phyloP scores from a whole-genome alignment of 2,329 filamentous ascomycete genomes.

The Fusarium ramigenum region DNA sequence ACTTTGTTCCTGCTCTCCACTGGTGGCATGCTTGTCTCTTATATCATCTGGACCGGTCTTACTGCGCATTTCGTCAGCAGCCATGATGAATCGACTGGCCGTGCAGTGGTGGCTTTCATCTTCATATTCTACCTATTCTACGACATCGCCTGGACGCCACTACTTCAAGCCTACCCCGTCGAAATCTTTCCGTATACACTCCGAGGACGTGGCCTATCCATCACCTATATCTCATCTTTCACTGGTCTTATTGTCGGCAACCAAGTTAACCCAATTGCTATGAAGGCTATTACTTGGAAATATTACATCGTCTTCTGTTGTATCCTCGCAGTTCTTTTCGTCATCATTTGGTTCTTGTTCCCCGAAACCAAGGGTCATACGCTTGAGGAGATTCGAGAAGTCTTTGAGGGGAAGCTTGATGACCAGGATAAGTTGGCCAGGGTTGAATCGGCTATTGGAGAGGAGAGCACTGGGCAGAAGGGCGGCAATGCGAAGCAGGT shows the following conservation, averaged over 20 bases:
- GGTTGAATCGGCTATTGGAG: not conserved
- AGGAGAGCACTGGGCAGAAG: not conserved
- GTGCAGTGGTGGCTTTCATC: constrained; percentile 48
- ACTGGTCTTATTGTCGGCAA: constrained; percentile 47
- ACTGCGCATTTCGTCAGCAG: constrained; percentile 25
- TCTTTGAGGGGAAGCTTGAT: constrained; percentile 41
- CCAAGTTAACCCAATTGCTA: constrained; percentile 53
- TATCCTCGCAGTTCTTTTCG: constrained; percentile 46
- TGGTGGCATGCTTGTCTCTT: constrained; percentile 48
- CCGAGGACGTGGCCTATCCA: constrained; percentile 30
- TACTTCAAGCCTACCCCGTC: constrained; percentile 44
- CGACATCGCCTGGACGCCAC: constrained; percentile 48
- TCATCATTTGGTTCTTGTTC: constrained; percentile 51
- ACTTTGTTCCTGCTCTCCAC: constrained; percentile 52
- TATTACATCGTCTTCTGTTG: constrained; percentile 53
- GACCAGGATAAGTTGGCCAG: not conserved
- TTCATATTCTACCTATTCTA: constrained; percentile 53
- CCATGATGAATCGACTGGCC: constrained; percentile 31
- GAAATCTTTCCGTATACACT: constrained; percentile 42
- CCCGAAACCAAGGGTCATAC: constrained; percentile 46
- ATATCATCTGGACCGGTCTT: constrained; percentile 48
- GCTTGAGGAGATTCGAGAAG: constrained; percentile 44
- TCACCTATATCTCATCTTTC: constrained; percentile 31
- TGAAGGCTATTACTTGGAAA: constrained; percentile 50
- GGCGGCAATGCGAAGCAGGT: not conserved